Percentiles rank a stretch among this genome's conserved stretches.
Conservation (phyloP, 345 rosid genomes). For the Bretschneidera sinensis region DNA sequence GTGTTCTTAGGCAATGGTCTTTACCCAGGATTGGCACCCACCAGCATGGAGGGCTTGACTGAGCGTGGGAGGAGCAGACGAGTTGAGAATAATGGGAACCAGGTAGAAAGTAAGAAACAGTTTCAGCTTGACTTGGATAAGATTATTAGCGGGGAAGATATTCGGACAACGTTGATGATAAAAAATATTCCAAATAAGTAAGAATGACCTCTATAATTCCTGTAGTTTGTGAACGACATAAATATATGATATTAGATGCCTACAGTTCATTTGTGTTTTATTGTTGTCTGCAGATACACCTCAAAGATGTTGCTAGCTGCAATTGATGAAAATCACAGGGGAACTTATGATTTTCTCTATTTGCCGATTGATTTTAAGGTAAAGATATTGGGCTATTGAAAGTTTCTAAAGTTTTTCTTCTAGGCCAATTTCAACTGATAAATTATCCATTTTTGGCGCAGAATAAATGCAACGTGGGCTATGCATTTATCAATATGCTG, state of each 20-base stretch:
- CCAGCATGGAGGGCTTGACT: conserved; percentile 49
- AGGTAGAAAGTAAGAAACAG: conserved; percentile 61
- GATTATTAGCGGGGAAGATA: conserved; percentile 60
- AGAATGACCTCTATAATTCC: conserved; percentile 14
- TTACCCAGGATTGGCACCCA: conserved; percentile 42
- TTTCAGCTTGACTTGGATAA: conserved; percentile 87
- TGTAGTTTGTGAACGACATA: background rate
- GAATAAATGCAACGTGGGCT: conserved; percentile 85
- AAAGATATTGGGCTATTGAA: conserved; percentile 9
- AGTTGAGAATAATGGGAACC: conserved; percentile 53
- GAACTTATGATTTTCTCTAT: conserved; percentile 70
- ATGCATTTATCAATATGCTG: conserved; percentile 76
- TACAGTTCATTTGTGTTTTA: conserved; percentile 7
- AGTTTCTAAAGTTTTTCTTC: background rate
- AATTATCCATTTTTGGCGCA: conserved; percentile 31
- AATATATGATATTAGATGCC: background rate
- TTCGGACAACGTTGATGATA: conserved; percentile 57
- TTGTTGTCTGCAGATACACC: conserved; percentile 45
- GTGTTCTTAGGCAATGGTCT: conserved; percentile 55
- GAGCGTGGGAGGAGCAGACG: conserved; percentile 61
- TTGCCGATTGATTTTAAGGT: conserved; percentile 83
- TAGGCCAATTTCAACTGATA: conserved; percentile 14
- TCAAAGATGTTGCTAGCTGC: conserved; percentile 75
- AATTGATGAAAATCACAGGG: conserved; percentile 59
- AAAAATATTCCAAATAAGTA: conserved; percentile 66